These are phyloP conservation scores for Yueomyces sp. DNA, from an alignment of 805 yeast genomes.

Conservation along the genomic window DNA sequence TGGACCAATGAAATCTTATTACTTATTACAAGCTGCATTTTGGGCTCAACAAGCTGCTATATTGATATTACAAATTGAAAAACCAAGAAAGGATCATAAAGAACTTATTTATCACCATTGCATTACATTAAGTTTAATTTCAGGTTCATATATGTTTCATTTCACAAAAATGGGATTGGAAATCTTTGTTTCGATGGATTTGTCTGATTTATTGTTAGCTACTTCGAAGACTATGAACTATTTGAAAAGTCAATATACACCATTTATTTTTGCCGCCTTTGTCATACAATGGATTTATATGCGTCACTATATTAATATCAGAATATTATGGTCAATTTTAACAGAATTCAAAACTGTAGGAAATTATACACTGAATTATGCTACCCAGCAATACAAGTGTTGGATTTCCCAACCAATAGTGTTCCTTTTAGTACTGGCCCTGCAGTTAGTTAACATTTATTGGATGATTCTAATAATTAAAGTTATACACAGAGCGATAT, in stretches of 20 bases:
- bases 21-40: constrained; percentile 86
- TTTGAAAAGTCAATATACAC: constrained; percentile 50
- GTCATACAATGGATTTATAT: constrained; percentile 69
- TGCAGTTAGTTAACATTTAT: constrained; percentile 75
- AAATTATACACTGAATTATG: constrained; percentile 66
- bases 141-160: constrained; percentile 83
- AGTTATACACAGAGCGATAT: constrained; percentile 53
- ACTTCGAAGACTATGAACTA: constrained; percentile 79
- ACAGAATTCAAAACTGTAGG: constrained; percentile 86
- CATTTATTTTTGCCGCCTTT: constrained; percentile 57
- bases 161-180: constrained; percentile 93
- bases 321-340: constrained; percentile 68
- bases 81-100: constrained; percentile 86
- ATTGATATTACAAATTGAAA: constrained; percentile 71
- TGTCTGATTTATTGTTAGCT: constrained; percentile 81
- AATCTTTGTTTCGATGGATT: constrained; percentile 89
- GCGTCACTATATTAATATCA: constrained; percentile 76
- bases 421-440: constrained; percentile 58
- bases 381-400: constrained; percentile 88
- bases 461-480: constrained; percentile 80
- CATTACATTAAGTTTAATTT: constrained; percentile 76
- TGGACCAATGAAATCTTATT: constrained; percentile 61
- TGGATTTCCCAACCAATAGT: constrained; percentile 90
- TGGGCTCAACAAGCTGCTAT: constrained; percentile 95
- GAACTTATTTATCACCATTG: constrained; percentile 91